Evolutionary conservation across 176 grass and related monocot genomes (phyloP).

Genomic region (Panicum miliaceum): DNA sequence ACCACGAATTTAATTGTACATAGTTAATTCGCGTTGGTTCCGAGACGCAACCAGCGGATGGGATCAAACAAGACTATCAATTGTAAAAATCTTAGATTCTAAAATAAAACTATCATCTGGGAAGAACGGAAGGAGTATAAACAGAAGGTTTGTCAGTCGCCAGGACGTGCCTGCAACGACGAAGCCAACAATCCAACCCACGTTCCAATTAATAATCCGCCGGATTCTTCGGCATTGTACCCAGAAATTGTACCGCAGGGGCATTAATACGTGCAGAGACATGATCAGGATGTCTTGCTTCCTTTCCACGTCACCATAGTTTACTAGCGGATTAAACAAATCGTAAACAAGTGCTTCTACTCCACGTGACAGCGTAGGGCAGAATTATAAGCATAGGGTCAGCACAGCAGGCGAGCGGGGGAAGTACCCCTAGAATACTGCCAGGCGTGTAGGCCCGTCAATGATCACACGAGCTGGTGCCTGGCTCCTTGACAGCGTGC

Average conservation of each 20-base stretch:
- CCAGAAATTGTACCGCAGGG: neutral
- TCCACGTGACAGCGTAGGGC: constrained; percentile 24
- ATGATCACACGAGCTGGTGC: constrained; percentile 34
- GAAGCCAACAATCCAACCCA: neutral
- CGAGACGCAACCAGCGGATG: too few relatives aligned
- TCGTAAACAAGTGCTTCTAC: constrained; percentile 19
- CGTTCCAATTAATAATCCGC: neutral
- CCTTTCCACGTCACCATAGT: constrained; percentile 24
- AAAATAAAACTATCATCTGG: too few relatives aligned
- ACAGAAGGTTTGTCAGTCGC: neutral
- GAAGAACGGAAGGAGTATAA: too few relatives aligned
- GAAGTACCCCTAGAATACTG: constrained; percentile 24
- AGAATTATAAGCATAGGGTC: constrained; percentile 2
- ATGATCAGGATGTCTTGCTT: constrained; percentile 33
- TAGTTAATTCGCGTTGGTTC: too few relatives aligned
- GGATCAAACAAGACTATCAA: too few relatives aligned
- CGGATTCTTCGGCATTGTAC: neutral
- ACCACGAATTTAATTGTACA: too few relatives aligned
- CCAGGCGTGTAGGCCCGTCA: constrained; percentile 25
- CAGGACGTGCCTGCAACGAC: constrained; percentile 7
- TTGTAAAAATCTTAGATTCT: too few relatives aligned
- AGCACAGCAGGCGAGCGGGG: constrained; percentile 27
- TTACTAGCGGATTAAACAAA: neutral
- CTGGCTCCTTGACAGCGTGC: neutral
- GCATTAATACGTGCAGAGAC: constrained; percentile 6